A percentile compares a stretch with the other conserved stretches of the same genome.
phyloP scores from a whole-genome alignment of 371 early-diverging fungal species.

The Scutellospora calospora region DNA sequence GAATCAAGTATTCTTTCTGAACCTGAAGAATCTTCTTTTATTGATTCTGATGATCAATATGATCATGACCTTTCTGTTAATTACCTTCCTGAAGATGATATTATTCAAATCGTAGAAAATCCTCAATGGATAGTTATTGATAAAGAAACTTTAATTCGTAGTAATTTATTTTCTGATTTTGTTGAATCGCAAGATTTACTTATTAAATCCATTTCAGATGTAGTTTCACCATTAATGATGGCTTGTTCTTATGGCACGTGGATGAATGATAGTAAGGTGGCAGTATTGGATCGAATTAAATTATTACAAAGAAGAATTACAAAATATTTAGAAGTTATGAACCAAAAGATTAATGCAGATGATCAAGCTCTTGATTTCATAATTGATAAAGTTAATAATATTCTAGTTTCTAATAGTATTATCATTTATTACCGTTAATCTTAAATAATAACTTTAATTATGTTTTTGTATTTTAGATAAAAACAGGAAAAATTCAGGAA shows the following conservation, averaged over 20 bases:
- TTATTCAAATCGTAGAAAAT: constrained; percentile 25
- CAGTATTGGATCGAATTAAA: background rate
- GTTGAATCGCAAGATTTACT: constrained; percentile 3
- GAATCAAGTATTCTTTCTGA: constrained; percentile 38
- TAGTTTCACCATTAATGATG: constrained; percentile 42
- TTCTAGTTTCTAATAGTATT: background rate
- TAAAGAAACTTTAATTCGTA: constrained; percentile 25
- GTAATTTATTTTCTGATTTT: constrained; percentile 2
- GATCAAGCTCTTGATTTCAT: constrained; percentile 22
- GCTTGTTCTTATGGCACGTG: constrained; percentile 39
- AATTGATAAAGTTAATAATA: constrained; percentile 6
- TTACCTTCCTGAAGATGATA: constrained; percentile 33
- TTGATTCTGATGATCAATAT: background rate
- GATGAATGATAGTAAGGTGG: background rate
- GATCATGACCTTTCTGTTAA: background rate
- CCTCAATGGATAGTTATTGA: constrained; percentile 42
- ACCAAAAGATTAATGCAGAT: background rate
- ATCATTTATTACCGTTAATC: background rate
- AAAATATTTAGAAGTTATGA: constrained; percentile 35
- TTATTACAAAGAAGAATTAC: background rate
- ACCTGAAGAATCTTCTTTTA: background rate
- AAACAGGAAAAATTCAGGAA: background rate
- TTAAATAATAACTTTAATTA: background rate
- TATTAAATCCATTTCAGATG: background rate
- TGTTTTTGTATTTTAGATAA: constrained; percentile 8